Percentiles rank a stretch among this genome's conserved stretches.
These are phyloP conservation scores for Didymella exigua DNA, from an alignment of 2,329 filamentous ascomycete genomes.

Conservation along the genomic window DNA sequence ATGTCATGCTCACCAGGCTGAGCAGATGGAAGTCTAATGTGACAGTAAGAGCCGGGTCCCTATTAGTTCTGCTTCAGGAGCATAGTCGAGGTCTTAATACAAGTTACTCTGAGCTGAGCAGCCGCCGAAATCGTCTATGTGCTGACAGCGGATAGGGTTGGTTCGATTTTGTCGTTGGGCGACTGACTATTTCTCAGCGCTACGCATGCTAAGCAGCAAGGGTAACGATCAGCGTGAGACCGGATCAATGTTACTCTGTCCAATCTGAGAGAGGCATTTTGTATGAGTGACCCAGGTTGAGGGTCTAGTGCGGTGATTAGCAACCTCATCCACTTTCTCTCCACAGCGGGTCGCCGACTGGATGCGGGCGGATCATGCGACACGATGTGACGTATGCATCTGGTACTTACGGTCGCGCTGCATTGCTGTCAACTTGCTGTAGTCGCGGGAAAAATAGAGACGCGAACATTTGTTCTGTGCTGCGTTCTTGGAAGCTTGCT, in stretches of 20 bases:
- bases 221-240: neutral
- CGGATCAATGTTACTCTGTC: neutral
- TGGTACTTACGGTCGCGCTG: neutral
- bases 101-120: neutral
- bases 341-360: neutral
- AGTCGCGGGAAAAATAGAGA: neutral
- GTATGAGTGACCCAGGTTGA: neutral
- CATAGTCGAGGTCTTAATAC: no score
- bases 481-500: neutral
- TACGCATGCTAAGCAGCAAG: neutral
- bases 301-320: conserved; percentile 1
- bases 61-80: neutral
- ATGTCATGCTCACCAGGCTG: conserved; percentile 17
- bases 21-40: conserved; percentile 15
- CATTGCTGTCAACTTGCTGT: neutral
- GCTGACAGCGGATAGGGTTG: neutral
- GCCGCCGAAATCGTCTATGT: neutral
- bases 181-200: neutral
- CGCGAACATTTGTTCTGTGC: neutral
- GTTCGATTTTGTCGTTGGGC: neutral
- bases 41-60: neutral
- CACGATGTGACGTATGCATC: neutral
- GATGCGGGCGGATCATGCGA: neutral
- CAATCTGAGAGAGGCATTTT: neutral
- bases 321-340: neutral